These are phyloP conservation scores for Pyrenula aspistea DNA, from an alignment of 495 filamentous ascomycete genomes.

Conservation along the genomic window DNA sequence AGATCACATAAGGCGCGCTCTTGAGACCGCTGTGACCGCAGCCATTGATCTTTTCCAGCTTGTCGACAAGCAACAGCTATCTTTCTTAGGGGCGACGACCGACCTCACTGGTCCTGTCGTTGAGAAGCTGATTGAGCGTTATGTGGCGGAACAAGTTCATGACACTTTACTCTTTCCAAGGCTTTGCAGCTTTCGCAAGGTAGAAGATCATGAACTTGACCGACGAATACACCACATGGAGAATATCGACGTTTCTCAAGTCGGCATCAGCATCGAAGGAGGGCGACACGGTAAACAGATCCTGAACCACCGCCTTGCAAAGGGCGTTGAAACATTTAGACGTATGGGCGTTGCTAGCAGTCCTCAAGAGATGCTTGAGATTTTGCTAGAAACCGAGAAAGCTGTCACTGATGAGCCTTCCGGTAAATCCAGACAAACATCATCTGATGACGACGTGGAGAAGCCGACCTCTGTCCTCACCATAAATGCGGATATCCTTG, in stretches of 20 bases:
- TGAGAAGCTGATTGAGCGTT: conserved; percentile 88
- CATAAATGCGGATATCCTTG: conserved; percentile 90
- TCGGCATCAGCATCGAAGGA: conserved; percentile 72
- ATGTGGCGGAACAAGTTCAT: conserved; percentile 88
- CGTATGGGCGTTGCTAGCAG: conserved; percentile 74
- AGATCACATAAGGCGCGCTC: conserved; percentile 66
- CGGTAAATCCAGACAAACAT: conserved; percentile 3
- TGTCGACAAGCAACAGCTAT: conserved; percentile 91
- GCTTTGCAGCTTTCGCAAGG: conserved; percentile 61
- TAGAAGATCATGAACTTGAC: conserved; percentile 85
- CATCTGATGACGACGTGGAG: conserved; percentile 28
- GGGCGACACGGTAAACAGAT: conserved; percentile 61
- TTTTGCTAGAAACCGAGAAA: conserved; percentile 78
- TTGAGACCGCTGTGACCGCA: conserved; percentile 85
- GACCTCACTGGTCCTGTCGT: conserved; percentile 87
- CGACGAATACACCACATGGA: conserved; percentile 84
- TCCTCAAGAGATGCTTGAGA: conserved; percentile 90
- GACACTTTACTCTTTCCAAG: conserved; percentile 74
- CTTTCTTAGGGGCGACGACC: conserved; percentile 81
- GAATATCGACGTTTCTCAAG: conserved; percentile 85
- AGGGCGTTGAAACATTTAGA: conserved; percentile 79
- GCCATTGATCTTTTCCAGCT: conserved; percentile 93
- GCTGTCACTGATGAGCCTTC: conserved; percentile 44
- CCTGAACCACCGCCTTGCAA: conserved; percentile 54
- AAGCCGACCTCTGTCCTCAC: conserved; percentile 55